phyloP scores from a whole-genome alignment of 306 rosid species.

The Gleditsia sinensis region DNA sequence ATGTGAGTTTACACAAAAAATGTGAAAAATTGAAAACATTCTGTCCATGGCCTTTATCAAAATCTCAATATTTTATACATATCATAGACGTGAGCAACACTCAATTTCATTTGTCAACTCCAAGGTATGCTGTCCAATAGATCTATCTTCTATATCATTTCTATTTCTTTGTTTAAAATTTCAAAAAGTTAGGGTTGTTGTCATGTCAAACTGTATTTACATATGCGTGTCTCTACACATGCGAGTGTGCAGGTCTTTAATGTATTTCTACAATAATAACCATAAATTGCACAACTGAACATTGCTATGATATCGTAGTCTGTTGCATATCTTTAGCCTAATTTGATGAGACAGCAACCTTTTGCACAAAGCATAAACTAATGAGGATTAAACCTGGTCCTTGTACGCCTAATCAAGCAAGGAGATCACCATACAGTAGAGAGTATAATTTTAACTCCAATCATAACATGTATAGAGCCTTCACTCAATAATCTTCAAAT shows the following conservation, averaged over 20 bases:
- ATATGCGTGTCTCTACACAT: background rate
- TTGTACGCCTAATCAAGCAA: background rate
- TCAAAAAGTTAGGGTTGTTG: slow-evolving; percentile 5
- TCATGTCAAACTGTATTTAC: background rate
- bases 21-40: background rate
- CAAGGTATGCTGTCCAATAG: slow-evolving; percentile 6
- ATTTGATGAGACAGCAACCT: background rate
- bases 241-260: background rate
- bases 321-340: slow-evolving; percentile 9
- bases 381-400: slow-evolving; percentile 10
- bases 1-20: slow-evolving; percentile 2
- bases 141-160: background rate
- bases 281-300: background rate
- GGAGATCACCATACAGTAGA: slow-evolving; percentile 6
- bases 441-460: background rate
- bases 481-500: slow-evolving; percentile 18
- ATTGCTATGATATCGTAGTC: slow-evolving; percentile 3
- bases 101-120: slow-evolving; percentile 6
- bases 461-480: background rate
- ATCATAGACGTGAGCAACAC: slow-evolving; percentile 20
- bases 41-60: slow-evolving; percentile 8
- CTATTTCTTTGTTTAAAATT: background rate
- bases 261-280: background rate
- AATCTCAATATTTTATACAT: background rate
- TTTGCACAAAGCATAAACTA: background rate